Percentiles rank a stretch among this genome's conserved stretches.
phyloP scores from a whole-genome alignment of 2,329 filamentous ascomycete genomes.

The Penicillium sp. region DNA sequence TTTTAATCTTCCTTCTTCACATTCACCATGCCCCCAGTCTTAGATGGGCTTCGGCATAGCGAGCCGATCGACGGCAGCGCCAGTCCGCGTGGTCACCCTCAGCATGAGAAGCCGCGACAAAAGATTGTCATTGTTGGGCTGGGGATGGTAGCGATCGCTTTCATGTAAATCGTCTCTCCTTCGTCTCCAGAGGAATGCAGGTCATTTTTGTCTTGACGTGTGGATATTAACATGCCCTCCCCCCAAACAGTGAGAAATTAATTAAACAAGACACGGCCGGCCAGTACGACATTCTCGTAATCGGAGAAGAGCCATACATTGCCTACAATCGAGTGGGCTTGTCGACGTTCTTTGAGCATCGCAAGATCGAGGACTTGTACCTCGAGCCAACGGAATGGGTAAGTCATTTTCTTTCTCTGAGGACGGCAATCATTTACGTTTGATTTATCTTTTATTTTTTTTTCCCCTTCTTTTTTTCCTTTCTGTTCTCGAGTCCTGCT shows the following conservation, averaged over 20 bases:
- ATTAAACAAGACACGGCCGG: conserved; percentile 74
- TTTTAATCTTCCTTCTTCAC: no score
- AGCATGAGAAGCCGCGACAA: conserved; percentile 40
- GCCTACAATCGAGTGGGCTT: conserved; percentile 89
- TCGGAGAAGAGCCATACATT: conserved; percentile 80
- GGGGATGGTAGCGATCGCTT: conserved; percentile 86
- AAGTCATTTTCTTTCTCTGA: conserved; percentile 15
- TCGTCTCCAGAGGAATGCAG: no score
- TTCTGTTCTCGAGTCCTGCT: no score
- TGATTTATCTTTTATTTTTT: no score
- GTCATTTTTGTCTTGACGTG: no score
- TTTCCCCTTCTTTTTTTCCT: no score
- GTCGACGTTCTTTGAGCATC: conserved; percentile 82
- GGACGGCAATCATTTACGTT: no score
- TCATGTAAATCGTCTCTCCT: conserved; percentile 60
- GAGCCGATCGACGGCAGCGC: conserved; percentile 20
- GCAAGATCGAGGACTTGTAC: conserved; percentile 80
- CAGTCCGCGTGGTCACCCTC: conserved; percentile 9
- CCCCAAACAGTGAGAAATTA: conserved; percentile 65
- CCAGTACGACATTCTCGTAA: conserved; percentile 75
- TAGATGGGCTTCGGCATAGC: conserved; percentile 23
- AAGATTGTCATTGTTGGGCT: conserved; percentile 76
- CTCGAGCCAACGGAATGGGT: conserved; percentile 81
- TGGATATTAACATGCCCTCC: no score
- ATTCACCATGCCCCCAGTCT: conserved; percentile 22